Percentiles rank a stretch among this genome's conserved stretches.
phyloP scores from a whole-genome alignment of 148 eudicot species.

The Fagopyrum homotropicum region DNA sequence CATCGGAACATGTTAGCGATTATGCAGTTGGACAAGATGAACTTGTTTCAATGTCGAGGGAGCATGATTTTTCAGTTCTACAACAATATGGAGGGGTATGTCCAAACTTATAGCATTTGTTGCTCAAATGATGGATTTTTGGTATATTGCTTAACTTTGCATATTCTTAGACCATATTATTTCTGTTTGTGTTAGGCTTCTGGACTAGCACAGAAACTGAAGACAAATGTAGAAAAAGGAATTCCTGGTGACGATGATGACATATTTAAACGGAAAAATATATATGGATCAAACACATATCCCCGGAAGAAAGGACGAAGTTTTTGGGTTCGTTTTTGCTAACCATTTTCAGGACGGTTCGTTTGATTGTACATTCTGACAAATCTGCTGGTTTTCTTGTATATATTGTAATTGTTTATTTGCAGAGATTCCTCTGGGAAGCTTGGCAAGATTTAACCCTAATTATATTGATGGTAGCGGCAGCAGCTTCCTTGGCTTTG shows the following conservation, averaged over 20 bases:
- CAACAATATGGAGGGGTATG: constrained; percentile 73
- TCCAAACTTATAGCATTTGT: constrained; percentile 9
- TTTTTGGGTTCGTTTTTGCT: constrained; percentile 50
- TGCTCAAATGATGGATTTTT: not conserved
- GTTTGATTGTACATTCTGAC: not conserved
- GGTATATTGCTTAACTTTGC: constrained; percentile 1
- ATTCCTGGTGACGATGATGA: constrained; percentile 60
- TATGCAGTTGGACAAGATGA: constrained; percentile 50
- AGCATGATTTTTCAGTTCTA: constrained; percentile 55
- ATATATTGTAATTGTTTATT: constrained; percentile 10
- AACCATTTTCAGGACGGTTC: not conserved
- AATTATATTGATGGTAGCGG: constrained; percentile 93
- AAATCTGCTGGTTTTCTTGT: not conserved
- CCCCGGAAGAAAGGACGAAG: constrained; percentile 77
- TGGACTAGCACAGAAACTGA: constrained; percentile 52
- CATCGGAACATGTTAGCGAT: constrained; percentile 35
- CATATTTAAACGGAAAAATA: constrained; percentile 40
- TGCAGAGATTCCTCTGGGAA: constrained; percentile 80
- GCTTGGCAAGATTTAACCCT: constrained; percentile 89
- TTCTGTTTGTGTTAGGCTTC: constrained; percentile 35
- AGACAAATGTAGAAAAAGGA: constrained; percentile 65
- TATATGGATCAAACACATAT: constrained; percentile 89
- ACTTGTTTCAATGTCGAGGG: constrained; percentile 63
- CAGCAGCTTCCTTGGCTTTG: constrained; percentile 90
- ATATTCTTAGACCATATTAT: not conserved